A percentile compares a stretch with the other conserved stretches of the same genome.
phyloP scores from a whole-genome alignment of 2,329 filamentous ascomycete genomes.

The Tetracladium maxilliforme region DNA sequence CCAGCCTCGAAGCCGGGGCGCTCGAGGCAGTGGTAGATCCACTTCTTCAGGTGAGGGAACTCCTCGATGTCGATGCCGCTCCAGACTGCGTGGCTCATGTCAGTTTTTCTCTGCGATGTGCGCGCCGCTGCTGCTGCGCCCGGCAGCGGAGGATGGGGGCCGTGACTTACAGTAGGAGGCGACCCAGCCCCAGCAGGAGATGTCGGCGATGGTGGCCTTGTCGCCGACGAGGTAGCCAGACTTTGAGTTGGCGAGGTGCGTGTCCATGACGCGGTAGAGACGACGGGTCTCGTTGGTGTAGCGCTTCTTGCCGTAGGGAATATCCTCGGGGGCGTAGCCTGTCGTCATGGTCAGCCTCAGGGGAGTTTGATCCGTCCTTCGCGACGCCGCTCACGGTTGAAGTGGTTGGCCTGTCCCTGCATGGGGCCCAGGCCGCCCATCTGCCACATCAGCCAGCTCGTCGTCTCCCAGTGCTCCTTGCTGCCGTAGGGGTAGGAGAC shows the following conservation, averaged over 20 bases:
- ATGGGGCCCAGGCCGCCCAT: slow-evolving; percentile 72
- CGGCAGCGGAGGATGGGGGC: slow-evolving; percentile 1
- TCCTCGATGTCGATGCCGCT: slow-evolving; percentile 55
- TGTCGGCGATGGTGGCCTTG: slow-evolving; percentile 61
- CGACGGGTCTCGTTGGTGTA: slow-evolving; percentile 77
- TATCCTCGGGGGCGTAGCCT: slow-evolving; percentile 71
- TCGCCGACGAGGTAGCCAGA: slow-evolving; percentile 52
- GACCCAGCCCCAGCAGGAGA: slow-evolving; percentile 71
- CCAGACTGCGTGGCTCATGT: slow-evolving; percentile 20
- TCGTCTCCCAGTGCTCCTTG: slow-evolving; percentile 64
- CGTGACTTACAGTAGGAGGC: slow-evolving; percentile 27
- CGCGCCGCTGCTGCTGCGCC: slow-evolving; percentile 8
- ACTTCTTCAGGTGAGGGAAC: slow-evolving; percentile 62
- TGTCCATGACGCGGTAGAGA: slow-evolving; percentile 65
- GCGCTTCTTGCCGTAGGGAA: slow-evolving; percentile 68
- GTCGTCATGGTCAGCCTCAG: too few species aligned
- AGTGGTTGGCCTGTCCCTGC: slow-evolving; percentile 78
- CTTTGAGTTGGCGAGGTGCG: slow-evolving; percentile 42
- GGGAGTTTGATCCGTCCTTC: too few species aligned
- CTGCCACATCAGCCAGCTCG: slow-evolving; percentile 67
- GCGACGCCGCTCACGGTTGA: too few species aligned
- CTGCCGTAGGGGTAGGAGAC: slow-evolving; percentile 62
- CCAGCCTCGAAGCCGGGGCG: slow-evolving; percentile 65
- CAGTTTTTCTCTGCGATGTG: not conserved
- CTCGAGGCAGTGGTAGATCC: slow-evolving; percentile 57